Evolutionary conservation across 495 filamentous ascomycete species (phyloP), one percentile per base, ranked within the genome.

Genomic region (Xylaria bambusicola): DNA sequence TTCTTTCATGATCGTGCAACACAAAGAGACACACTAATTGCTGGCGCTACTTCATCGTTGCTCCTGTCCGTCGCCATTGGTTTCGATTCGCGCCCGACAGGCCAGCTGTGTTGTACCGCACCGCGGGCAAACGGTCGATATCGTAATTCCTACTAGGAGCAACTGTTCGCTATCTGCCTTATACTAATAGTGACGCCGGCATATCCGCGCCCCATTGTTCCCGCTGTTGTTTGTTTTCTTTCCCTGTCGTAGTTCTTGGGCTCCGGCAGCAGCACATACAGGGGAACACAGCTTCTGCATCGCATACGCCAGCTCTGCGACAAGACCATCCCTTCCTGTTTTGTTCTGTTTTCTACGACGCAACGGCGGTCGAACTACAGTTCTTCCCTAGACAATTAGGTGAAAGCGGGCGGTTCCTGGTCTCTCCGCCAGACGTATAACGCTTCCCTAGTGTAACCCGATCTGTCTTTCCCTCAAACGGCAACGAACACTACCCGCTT

Each of bases 401-500:
- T 36, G 36, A 38, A n/a, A n/a, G n/a, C 15, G 23, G 56, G 33
- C 26, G 26, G 56, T 58, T 33, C 56, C 56, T 51, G 48, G 27
- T 27, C 50, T 44, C 17, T 58, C 46, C 46, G 47, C 46, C 33
- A 33, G 3, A 42, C 44, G 44, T 10, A 31, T 13, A 56, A 10
- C 17, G 18, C 17, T 13, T 48, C 46, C 54, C 10, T 50, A 29
- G 42, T 49, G 55, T 58, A 49, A 58, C 56, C 44, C 33, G 15
- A 21, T 29, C 15, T 45, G 47, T 59, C 47, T 59, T 59, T 59
- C 56, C 46, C 47, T 27, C 47, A 42, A 59, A 52, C 48, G 49
- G 6, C 38, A 38, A 26, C 23, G n/a, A n/a, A n/a, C n/a, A n/a
- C 26, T 41, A 52, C 46, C 33, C 24, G 33, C 40, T 54, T 35